Base-by-base conservation (phyloP, 495 filamentous ascomycete genomes). In the Clohesyomyces aquaticus region DNA sequence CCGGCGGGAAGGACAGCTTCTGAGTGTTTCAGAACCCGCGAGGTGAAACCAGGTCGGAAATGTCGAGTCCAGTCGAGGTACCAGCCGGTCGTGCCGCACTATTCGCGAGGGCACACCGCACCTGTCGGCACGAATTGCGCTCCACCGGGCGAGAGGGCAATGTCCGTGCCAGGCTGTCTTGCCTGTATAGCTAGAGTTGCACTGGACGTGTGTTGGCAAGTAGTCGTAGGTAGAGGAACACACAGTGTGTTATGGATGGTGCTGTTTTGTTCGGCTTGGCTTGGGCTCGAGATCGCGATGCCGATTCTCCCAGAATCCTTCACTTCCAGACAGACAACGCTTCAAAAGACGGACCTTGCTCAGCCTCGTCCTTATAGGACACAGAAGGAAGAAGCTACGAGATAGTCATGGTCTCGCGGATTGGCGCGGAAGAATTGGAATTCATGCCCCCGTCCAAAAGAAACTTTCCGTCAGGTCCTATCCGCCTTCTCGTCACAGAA, bases 341-440 rank as follows among this genome's bases (percentile, higher is more conserved):
- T 41, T 55, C 52, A 42, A 18, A 41, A n/a, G 28, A 10, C 11
- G 52, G 32, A 26, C 21, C 43, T n/a, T 47, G n/a, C 43, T 47
- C 14, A 47, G 43, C 43, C 43, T 18, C 43, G 14, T n/a, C 14
- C 16, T 22, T 47, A 6, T 47, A 38, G 32, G 14, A 38, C 14
- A 14, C 14, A 6, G 6, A 38, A 38, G 32, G 6, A 38, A 6
- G 6, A 38, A 14, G 6, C 14, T 38, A 38, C 6, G 32, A 38
- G 32, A 38, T 14, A 6, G 6, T 6, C 14, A 6, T 14, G 14
- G 6, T 38, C 32, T 38, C 14, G 32, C 14, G 6, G 14, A 38
- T 38, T 38, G 32, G 32, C 6, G 6, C 32, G 32, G 32, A 38
- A 6, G 14, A 38, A 14, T 6, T 38, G 32, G 32, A 38, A 38